Percentiles rank a stretch among this genome's conserved stretches.
These are phyloP conservation scores for Sinapis alba DNA, from an alignment of 441 rosid genomes.

Conservation along the genomic window DNA sequence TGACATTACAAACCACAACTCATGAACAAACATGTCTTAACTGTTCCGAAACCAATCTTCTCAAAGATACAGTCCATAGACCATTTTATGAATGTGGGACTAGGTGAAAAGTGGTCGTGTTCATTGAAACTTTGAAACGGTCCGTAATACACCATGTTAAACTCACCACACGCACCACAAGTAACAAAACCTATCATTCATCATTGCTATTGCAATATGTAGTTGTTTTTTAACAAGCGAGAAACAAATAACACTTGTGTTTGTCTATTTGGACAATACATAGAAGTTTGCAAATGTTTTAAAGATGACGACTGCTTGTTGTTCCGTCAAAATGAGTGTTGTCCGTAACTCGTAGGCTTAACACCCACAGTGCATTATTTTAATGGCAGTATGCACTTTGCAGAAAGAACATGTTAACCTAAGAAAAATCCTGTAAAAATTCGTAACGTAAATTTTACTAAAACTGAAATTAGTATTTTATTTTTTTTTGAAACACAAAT, in stretches of 20 bases:
- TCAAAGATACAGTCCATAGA: too few relatives aligned
- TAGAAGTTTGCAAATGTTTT: not conserved
- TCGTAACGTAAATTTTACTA: not conserved
- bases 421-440: too few relatives aligned
- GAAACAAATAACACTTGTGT: not conserved
- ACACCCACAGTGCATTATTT: too few relatives aligned
- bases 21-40: constrained; percentile 1
- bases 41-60: constrained; percentile 2
- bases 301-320: not conserved
- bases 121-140: not conserved
- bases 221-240: not conserved
- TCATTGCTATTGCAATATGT: too few relatives aligned
- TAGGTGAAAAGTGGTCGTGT: not conserved
- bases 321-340: not conserved
- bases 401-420: too few relatives aligned
- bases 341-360: not conserved
- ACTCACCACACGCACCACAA: not conserved
- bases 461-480: too few relatives aligned
- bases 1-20: not conserved
- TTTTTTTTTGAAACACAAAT: too few relatives aligned
- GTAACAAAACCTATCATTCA: not conserved
- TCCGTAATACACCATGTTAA: not conserved
- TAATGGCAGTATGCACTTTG: too few relatives aligned
- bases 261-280: not conserved
- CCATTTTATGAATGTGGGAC: not conserved